Percentiles rank a stretch among this genome's conserved stretches.
Conservation (phyloP, 2,329 filamentous ascomycete species). For the Diaporthe citri region DNA sequence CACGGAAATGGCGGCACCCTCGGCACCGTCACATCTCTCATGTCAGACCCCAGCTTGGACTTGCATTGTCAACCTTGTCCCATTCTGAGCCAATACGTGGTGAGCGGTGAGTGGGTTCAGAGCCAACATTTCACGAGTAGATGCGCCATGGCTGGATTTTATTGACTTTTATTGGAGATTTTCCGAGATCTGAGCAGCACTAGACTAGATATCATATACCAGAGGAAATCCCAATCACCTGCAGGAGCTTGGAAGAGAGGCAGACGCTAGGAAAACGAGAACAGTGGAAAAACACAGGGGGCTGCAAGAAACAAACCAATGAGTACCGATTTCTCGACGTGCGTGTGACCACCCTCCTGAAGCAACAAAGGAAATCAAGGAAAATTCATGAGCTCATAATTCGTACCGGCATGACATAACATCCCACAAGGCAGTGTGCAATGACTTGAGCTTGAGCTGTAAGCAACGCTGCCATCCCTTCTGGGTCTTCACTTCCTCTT, state of each 20-base stretch:
- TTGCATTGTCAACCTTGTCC: neutral
- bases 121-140: neutral
- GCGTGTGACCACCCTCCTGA: too few relatives aligned
- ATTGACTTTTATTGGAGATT: neutral
- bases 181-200: neutral
- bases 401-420: neutral
- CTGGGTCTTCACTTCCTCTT: neutral
- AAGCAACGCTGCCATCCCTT: too few relatives aligned
- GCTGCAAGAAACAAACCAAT: neutral
- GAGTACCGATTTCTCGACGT: neutral
- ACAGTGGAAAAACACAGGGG: neutral
- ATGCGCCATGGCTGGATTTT: neutral
- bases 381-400: constrained; percentile 5
- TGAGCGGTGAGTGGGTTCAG: neutral
- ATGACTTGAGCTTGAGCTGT: neutral
- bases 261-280: neutral
- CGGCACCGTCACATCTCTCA: neutral
- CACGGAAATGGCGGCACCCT: neutral
- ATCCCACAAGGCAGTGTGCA: neutral
- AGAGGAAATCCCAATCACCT: neutral
- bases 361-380: neutral
- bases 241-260: neutral
- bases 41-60: neutral
- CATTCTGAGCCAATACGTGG: too few relatives aligned
- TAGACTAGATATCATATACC: neutral